Evolutionary conservation across 2,329 filamentous ascomycete genomes (phyloP), one percentile per base, ranked within the genome.

Genomic region (Grosmannia clavigera): DNA sequence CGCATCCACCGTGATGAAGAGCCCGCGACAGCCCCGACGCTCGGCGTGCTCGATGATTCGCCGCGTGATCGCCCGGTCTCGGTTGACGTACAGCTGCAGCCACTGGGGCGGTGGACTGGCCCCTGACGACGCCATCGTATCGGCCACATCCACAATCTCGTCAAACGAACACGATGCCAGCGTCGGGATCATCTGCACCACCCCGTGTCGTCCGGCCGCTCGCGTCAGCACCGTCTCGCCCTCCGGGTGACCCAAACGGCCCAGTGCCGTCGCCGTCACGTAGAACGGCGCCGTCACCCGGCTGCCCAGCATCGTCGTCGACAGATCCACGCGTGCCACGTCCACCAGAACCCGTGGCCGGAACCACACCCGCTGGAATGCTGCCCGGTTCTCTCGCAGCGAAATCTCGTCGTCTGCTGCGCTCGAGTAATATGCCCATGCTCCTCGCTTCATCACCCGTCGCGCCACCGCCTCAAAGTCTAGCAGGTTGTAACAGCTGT

Each of bases 1-100:
- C 58, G 94, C 94, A 72, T 99, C 94, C 59, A 99, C 94, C 2
- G 94, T 99, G 76, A 99, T 96, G 79, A 99, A 99, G 22, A 99
- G 84, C 11, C 87, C 94, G 74, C 90, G 94, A 80, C 94, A 97
- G 33, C 94, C 94, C 60, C 94, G 86, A 69, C 78, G 78, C 76
- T 99, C 94, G 62, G 94, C 94, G 73, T 97, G 90, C 75, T 92
- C 73, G 56, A 99, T 88, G 66, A 99, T 97, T 64, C 83, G 83
- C 74, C 88, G 84, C 10, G 94, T 99, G 72, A 99, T 92, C 38
- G 81, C 82, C 60, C 94, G 87, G 76, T 99, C 88, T 73, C 95
- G 94, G 81, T 99, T 99, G 67, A 99, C 90, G 75, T 96, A 95
- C 0, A 99, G 83, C 75, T 99, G 94, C 66, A 99, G 78, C 94